Base-by-base conservation (phyloP, 108 stramenopile species). In the Craspedostauros australis region DNA sequence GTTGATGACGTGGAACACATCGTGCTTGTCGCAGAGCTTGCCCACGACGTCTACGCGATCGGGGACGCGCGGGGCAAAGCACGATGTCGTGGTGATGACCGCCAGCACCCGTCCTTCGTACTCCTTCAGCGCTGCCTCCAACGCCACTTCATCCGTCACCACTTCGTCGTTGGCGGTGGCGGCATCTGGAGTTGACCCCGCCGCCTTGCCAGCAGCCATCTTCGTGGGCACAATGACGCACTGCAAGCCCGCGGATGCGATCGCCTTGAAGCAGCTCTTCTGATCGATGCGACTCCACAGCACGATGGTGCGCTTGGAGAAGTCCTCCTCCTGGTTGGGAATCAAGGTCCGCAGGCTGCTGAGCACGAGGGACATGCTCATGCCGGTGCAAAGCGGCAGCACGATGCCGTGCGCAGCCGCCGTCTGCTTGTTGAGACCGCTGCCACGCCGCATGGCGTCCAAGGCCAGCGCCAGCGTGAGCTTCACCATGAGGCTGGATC, bases 271-370 rank as follows among this genome's bases (percentile, higher is more conserved):
- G 65, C 99, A 99, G 37, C 86, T 87, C 74, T 98, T 98, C 77
- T 99, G 97, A 77, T 99, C 99, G 62, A 98, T 97, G n/a, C 91
- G 66, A 53, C 82, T 80, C 91, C 91, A 93, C n/a, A 93, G 56
- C 1, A 93, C 84, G 53, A 91, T 70, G 27, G 75, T 73, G 57
- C 68, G 64, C 16, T 51, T 62, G 48, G 15, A 53, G 24, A 2
- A 20, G 22, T 37, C 48, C 16, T 56, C 21, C 19, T 36, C 12
- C 29, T 20, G 51, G 61, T 26, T 56, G n/a, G 24, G 36, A 18
- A 9, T 36, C 19, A 31, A 47, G 5, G 53, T 41, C 16, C 87
- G 71, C 49, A 95, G 45, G 48, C 84, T 76, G 26, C 70, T 64
- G 30, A 98, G 42, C 2, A 88, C 72, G 48, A 95, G 44, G 8